Evolutionary conservation across 208 protist species (phyloP), one percentile per base, ranked within the genome.

Genomic region (Trypanosomatidae sp.): DNA sequence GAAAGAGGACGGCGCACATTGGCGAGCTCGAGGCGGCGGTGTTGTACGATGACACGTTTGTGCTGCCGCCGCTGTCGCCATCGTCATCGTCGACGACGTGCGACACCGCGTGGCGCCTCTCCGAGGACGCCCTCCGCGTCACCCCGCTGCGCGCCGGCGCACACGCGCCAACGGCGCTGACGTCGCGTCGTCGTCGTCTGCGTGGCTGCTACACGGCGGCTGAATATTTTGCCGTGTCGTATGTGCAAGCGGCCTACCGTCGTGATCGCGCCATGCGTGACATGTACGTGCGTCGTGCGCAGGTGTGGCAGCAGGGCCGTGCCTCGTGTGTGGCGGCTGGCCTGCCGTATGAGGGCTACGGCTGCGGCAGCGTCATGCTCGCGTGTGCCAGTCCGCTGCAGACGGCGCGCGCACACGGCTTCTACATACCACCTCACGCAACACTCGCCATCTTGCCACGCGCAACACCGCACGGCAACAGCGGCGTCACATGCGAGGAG

Each of bases 171-270:
- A n/a, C n/a, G n/a, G n/a, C n/a, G n/a, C n/a, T n/a, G n/a, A n/a
- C n/a, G n/a, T n/a, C n/a, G n/a, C n/a, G n/a, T n/a, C n/a, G n/a
- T n/a, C n/a, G n/a, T n/a, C n/a, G n/a, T n/a, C n/a, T n/a, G n/a
- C n/a, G n/a, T n/a, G 51, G 49, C 35, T 10, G 39, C 21, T 42
- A 63, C 25, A 91, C 83, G 3, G 65, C 69, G 6, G 83, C 73
- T 2, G 70, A 92, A 44, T 53, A 88, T 45, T 92, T 85, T 59
- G 87, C 87, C 5, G 82, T 70, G 8, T 62, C 67, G 23, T 84
- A 91, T 47, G 37, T 89, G 7, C 81, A 88, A 48, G 87, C 87
- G 8, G 80, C 78, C 28, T 92, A 80, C 70, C 65, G 84, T 37
- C 69, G 87, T 21, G 61, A 87, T 37, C 64, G 68, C 8, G 76